A percentile compares a stretch with the other conserved stretches of the same genome.
Conservation (phyloP, 495 filamentous ascomycete species). For the Gamarada debralockiae region DNA sequence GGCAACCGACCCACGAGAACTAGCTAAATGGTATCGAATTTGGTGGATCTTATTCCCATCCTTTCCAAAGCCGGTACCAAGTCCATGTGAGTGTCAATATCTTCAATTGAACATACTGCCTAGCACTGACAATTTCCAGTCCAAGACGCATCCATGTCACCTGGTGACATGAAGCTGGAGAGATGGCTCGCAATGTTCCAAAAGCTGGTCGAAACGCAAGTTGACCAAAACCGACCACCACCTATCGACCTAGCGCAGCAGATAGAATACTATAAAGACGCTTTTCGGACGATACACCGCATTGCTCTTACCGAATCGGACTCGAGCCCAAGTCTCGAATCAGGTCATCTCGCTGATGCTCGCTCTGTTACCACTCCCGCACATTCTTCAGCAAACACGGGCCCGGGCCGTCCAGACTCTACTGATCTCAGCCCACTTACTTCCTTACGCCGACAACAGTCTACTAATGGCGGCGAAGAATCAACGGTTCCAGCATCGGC, state of each 20-base stretch:
- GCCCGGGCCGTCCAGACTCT: not conserved
- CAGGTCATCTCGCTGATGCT: not conserved
- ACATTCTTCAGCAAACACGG: not conserved
- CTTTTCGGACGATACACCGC: not conserved
- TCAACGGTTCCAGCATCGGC: not conserved
- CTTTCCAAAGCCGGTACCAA: not conserved
- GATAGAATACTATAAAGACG: slow-evolving; percentile 2
- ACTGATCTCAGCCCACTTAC: not conserved
- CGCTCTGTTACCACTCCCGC: not conserved
- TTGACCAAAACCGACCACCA: not conserved
- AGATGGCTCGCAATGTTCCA: not conserved
- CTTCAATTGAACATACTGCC: not conserved
- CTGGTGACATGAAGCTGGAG: slow-evolving; percentile 1
- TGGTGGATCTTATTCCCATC: slow-evolving; percentile 1
- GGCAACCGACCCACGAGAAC: not conserved
- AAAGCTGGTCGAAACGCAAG: not conserved
- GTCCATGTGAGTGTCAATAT: slow-evolving; percentile 1
- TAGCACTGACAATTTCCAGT: not conserved
- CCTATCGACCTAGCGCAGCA: not conserved
- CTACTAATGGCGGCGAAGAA: not conserved
- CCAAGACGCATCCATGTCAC: not conserved
- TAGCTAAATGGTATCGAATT: slow-evolving; percentile 3
- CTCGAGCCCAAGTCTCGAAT: not conserved
- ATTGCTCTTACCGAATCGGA: not conserved
- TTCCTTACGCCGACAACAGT: not conserved